phyloP scores from a whole-genome alignment of 495 filamentous ascomycete species.

The Neurospora sp. region DNA sequence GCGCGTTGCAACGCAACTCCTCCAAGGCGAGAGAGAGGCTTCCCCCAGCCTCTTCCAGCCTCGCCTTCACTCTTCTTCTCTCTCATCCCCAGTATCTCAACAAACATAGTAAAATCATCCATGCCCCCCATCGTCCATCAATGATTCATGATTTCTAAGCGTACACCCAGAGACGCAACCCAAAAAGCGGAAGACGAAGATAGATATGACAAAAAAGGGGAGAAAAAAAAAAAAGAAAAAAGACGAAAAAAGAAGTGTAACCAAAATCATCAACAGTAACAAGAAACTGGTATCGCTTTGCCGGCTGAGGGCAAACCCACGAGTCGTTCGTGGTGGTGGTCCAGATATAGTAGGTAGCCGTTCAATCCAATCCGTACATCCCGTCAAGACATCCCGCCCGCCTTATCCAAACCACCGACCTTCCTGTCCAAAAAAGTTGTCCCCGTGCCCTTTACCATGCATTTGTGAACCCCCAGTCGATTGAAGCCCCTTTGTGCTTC shows the following conservation, averaged over 20 bases:
- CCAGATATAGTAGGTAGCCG: neutral
- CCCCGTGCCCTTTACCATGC: neutral
- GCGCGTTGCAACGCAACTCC: neutral
- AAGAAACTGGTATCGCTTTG: neutral
- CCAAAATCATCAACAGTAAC: neutral
- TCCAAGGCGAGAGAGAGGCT: neutral
- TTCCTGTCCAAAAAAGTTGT: neutral
- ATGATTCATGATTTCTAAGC: neutral
- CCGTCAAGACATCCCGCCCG: neutral
- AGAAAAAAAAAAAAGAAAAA: neutral
- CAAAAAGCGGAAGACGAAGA: neutral
- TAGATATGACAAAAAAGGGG: neutral
- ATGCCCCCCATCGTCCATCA: neutral
- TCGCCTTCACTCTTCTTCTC: neutral
- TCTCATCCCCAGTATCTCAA: neutral
- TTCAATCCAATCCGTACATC: neutral
- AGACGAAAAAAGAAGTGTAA: neutral
- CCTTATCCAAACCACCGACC: neutral
- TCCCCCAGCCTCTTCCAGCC: neutral
- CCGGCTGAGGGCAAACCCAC: neutral
- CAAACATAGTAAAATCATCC: neutral
- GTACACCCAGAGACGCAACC: neutral
- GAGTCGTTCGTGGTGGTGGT: neutral
- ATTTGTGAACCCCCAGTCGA: neutral
- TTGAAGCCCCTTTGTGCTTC: neutral